Percentiles rank a stretch among this genome's conserved stretches.
phyloP scores from a whole-genome alignment of 2,329 filamentous ascomycete species.

The Fusarium brachygibbosum region DNA sequence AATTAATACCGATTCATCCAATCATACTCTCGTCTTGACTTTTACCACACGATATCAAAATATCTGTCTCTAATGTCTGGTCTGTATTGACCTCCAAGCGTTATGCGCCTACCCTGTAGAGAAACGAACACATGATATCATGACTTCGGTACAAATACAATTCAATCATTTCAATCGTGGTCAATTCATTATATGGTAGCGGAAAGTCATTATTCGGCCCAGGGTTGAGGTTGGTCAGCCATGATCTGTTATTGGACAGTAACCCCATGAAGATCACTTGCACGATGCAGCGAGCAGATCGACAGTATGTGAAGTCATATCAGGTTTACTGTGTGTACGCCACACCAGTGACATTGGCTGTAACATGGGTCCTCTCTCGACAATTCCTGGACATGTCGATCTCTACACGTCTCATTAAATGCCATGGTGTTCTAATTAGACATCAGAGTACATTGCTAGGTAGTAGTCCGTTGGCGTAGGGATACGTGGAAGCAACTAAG shows the following conservation, averaged over 20 bases:
- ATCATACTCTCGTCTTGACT: no score
- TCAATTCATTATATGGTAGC: not conserved
- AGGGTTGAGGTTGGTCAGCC: no score
- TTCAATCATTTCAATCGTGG: not conserved
- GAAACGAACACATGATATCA: not conserved
- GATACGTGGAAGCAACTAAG: conserved; percentile 1
- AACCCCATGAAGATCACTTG: not conserved
- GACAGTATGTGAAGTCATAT: not conserved
- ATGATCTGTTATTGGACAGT: not conserved
- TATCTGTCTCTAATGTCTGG: not conserved
- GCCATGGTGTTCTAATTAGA: conserved; percentile 26
- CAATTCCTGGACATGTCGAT: conserved; percentile 24
- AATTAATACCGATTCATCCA: not conserved
- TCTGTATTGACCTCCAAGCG: not conserved
- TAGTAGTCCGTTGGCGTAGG: conserved; percentile 9
- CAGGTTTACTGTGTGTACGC: not conserved
- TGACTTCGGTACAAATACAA: not conserved
- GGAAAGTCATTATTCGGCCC: not conserved
- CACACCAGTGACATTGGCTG: not conserved
- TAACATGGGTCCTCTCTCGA: not conserved
- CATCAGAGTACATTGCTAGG: conserved; percentile 1
- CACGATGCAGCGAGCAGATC: not conserved
- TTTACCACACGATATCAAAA: not conserved
- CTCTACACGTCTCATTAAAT: conserved; percentile 28
- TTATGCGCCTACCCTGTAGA: conserved; percentile 6